Evolutionary conservation across 345 rosid genomes (phyloP), one percentile per base, ranked within the genome.

Genomic region (Salix arbutifolia): DNA sequence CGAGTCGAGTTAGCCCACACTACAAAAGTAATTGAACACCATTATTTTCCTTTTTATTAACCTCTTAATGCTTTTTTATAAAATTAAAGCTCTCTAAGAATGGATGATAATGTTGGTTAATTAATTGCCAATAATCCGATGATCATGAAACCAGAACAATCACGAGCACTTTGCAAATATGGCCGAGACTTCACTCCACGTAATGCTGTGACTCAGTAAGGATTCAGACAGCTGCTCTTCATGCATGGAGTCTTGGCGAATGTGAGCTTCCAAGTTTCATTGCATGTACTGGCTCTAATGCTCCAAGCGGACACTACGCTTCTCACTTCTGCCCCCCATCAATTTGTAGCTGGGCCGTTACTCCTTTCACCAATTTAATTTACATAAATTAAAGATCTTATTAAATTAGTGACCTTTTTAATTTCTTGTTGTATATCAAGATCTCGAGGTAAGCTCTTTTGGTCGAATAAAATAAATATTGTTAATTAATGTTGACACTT

Each of bases 171-270:
- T 8, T 53, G 60, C 60, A 18, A 18, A 19, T 19, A 53, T 53
- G 23, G n/a, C 13, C n/a, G 9, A 40, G 33, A 44, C 30, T 69
- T 69, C 31, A 44, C 52, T 25, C 74, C 87, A 84, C 85, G 85
- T 74, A 71, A 70, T 74, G 70, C 3, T 17, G 53, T 21, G 70
- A 30, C 7, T 12, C 14, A 6, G 76, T 3, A 65, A 65, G 56
- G 6, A 28, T 33, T 18, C 2, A 64, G 81, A 82, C 83, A 82
- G 66, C 64, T 85, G 87, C 65, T 71, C 25, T 72, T 50, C 87
- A 82, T 85, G 85, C 85, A 82, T 56, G 77, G 70, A 30, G 73
- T 35, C 62, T 77, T 53, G 83, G 65, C 37, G 65, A 71, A 25
- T 50, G 81, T 62, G 76, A 56, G 18, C 40, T 71, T 79, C 67